These are phyloP conservation scores for Tuber borchii DNA, from an alignment of 495 filamentous ascomycete species.

Conservation along the genomic window DNA sequence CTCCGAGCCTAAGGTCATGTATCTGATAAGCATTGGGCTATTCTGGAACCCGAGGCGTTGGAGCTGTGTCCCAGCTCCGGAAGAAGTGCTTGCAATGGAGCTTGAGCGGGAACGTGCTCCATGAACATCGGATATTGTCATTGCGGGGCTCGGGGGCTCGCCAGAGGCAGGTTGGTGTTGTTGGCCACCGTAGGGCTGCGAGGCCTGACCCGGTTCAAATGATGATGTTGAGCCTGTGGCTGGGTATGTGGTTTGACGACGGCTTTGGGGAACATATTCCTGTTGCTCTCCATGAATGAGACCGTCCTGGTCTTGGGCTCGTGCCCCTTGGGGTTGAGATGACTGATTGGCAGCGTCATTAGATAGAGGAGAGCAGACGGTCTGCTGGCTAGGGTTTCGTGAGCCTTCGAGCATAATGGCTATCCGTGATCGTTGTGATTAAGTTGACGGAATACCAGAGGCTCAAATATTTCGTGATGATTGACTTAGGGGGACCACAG, in stretches of 20 bases:
- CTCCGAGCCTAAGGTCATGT: conserved; percentile 3
- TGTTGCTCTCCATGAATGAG: neutral
- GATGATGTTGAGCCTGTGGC: too few species aligned
- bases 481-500: neutral
- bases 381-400: neutral
- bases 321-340: neutral
- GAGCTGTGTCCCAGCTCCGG: neutral
- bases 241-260: too few species aligned
- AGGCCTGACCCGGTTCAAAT: too few species aligned
- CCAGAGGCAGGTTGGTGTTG: neutral
- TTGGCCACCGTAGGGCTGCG: too few species aligned
- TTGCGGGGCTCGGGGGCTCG: conserved; percentile 7
- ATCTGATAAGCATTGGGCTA: conserved; percentile 9
- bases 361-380: neutral
- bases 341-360: neutral
- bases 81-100: conserved; percentile 3
- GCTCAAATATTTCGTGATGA: neutral
- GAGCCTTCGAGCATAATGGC: neutral
- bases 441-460: neutral
- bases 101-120: conserved; percentile 4
- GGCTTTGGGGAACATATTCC: neutral
- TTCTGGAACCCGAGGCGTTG: neutral
- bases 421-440: neutral
- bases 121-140: conserved; percentile 18
- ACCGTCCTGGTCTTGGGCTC: neutral